Evolutionary conservation across 2,329 filamentous ascomycete genomes (phyloP), one percentile per base, ranked within the genome.

Genomic region (Colletotrichum sp.): DNA sequence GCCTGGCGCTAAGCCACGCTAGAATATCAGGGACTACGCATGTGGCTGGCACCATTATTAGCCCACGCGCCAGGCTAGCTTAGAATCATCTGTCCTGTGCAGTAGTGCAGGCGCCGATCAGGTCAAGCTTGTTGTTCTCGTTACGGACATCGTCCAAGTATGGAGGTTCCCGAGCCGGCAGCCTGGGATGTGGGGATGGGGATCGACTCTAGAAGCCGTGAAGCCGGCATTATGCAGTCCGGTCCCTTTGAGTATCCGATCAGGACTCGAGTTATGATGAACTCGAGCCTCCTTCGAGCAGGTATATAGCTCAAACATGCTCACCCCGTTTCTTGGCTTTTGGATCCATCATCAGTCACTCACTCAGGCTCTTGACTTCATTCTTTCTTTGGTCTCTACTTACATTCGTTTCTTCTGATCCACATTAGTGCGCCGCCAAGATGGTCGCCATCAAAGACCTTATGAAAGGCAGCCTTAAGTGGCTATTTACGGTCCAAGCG

Each of bases 401-500:
- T 26, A 67, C 60, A 72, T 60, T 72, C 69, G 39, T 67, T 72
- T 59, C 39, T 65, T 59, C 30, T 65, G 36, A 36, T 26, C 30
- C 69, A 15, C 30, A 32, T 18, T 32, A 21, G 60, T 75, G 63
- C 69, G 30, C 60, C 64, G 67, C 75, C 78, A 76, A 76, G 16
- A 83, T 83, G 82, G 78, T 79, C 67, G 57, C 79, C 12, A 39
- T 82, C 24, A 73, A 71, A 34, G 72, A 73, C 48, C 28, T 79
- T 9, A 15, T 79, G 13, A 48, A 72, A 55, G 72, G 59, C 4
- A 43, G 77, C 9, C 59, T 78, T 48, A 75, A 74, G 32, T 72
- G 77, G 75, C 67, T 83, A 16, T 81, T 74, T 21, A 75, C 73
- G 4, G 57, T 73, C 57, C 73, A 75, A 68, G 73, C 73, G 6